Conservation (phyloP, 208 protist genomes). For the Trypanosoma brucei region DNA sequence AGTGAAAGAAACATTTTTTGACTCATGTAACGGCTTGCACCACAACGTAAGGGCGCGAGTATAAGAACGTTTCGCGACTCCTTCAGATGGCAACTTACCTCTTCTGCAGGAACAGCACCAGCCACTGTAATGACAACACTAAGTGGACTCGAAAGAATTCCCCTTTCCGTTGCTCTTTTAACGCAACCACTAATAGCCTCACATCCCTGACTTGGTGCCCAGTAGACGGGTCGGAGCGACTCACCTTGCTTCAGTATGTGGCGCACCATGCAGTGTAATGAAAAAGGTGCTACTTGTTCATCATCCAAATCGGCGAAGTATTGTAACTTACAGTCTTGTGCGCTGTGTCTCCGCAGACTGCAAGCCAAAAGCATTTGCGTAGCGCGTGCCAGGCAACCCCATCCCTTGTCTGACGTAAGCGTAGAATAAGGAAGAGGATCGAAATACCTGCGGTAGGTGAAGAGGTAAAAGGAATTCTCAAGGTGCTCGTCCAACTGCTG, state of each 20-base stretch:
- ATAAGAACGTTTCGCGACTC: conserved; percentile 49
- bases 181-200: conserved; percentile 54
- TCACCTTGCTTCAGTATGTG: conserved; percentile 21
- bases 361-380: conserved; percentile 85
- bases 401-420: conserved; percentile 59
- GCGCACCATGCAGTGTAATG: conserved; percentile 61
- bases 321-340: conserved; percentile 27
- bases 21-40: conserved; percentile 28
- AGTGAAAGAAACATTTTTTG: conserved; percentile 58
- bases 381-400: conserved; percentile 75
- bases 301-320: conserved; percentile 45
- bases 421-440: conserved; percentile 27
- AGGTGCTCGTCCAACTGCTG: conserved; percentile 44
- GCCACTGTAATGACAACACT: conserved; percentile 37
- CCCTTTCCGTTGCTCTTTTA: conserved; percentile 27
- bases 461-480: conserved; percentile 37
- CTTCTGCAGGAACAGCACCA: conserved; percentile 38
- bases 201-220: conserved; percentile 69
- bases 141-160: conserved; percentile 25
- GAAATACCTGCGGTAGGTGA: conserved; percentile 75
- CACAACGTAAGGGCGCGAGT: conserved; percentile 50
- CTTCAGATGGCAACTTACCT: conserved; percentile 27
- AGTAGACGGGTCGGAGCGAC: conserved; percentile 62
- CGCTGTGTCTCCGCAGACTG: conserved; percentile 36
- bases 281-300: conserved; percentile 42